A percentile compares a stretch with the other conserved stretches of the same genome.
phyloP scores from a whole-genome alignment of 2,329 filamentous ascomycete genomes.

The Aspergillus viridinutans region DNA sequence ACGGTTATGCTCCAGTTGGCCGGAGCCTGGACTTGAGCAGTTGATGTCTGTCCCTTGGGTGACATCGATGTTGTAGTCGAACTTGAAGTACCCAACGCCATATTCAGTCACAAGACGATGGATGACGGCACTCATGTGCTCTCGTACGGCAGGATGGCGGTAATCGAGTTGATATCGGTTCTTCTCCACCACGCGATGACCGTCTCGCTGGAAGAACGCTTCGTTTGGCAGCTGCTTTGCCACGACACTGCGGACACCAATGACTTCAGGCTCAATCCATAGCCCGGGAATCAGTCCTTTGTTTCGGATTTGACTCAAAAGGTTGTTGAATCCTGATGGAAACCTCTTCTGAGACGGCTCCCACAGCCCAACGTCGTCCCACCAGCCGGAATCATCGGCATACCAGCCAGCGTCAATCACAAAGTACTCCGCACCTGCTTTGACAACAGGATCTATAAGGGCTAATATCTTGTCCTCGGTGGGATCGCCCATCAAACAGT shows the following conservation, averaged over 20 bases:
- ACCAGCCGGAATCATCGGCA: slow-evolving; percentile 34
- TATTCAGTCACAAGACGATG: slow-evolving; percentile 21
- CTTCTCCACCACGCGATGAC: slow-evolving; percentile 29
- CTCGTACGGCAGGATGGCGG: slow-evolving; percentile 22
- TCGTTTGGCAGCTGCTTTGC: slow-evolving; percentile 23
- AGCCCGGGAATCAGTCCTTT: slow-evolving; percentile 28
- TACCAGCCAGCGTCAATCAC: slow-evolving; percentile 39
- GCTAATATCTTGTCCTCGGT: slow-evolving; percentile 31
- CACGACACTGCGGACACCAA: slow-evolving; percentile 28
- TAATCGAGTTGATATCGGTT: slow-evolving; percentile 34
- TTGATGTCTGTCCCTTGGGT: slow-evolving; percentile 29
- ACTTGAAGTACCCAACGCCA: slow-evolving; percentile 34
- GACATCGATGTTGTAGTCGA: slow-evolving; percentile 38
- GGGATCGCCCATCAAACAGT: slow-evolving; percentile 38
- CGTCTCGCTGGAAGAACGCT: slow-evolving; percentile 31
- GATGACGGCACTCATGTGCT: slow-evolving; percentile 22
- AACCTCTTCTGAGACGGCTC: slow-evolving; percentile 30
- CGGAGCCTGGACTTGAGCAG: slow-evolving; percentile 19
- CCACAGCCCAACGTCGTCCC: slow-evolving; percentile 36
- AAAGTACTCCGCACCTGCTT: slow-evolving; percentile 32
- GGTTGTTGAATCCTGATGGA: slow-evolving; percentile 25
- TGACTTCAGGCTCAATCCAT: slow-evolving; percentile 37
- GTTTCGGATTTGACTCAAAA: slow-evolving; percentile 21
- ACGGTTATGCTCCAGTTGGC: slow-evolving; percentile 28
- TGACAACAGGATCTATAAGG: slow-evolving; percentile 24